Evolutionary conservation across 257 asterid species (phyloP).

Genomic region (Nicotiana knightiana): DNA sequence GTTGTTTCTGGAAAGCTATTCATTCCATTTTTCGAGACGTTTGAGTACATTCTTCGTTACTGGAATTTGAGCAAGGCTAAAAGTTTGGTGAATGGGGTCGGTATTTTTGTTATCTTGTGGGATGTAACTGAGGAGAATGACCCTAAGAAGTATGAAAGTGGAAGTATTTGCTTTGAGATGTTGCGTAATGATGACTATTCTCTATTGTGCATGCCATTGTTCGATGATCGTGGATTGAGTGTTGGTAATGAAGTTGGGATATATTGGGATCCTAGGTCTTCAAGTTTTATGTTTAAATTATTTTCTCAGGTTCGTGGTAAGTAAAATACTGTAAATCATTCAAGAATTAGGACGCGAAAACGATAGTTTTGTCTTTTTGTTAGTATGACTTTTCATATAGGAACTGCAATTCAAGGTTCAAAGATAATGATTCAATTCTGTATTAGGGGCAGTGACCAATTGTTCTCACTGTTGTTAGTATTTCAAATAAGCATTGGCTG

Average conservation of each 20-base stretch:
- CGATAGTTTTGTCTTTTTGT: too few species aligned
- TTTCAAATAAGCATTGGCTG: too few species aligned
- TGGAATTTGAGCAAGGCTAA: conserved; percentile 41
- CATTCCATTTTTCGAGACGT: not conserved
- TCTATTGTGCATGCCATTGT: conserved; percentile 29
- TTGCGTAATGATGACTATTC: conserved; percentile 19
- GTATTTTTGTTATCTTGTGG: conserved; percentile 35
- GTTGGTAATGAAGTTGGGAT: conserved; percentile 41
- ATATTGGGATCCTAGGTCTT: conserved; percentile 34
- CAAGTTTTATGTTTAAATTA: conserved; percentile 24
- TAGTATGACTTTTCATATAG: too few species aligned
- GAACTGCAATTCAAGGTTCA: too few species aligned
- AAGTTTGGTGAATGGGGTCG: conserved; percentile 23
- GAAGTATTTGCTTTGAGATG: conserved; percentile 21
- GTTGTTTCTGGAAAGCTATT: not conserved
- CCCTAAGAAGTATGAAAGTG: conserved; percentile 24
- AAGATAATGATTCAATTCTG: too few species aligned
- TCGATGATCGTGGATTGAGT: conserved; percentile 26
- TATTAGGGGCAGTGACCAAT: too few species aligned
- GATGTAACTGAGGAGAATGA: conserved; percentile 32
- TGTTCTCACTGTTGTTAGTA: too few species aligned
- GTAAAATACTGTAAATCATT: too few species aligned
- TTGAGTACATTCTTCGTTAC: conserved; percentile 36
- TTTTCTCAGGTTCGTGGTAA: not conserved
- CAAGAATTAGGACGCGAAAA: not conserved